Conservation (phyloP, 208 protist genomes). For the Porcisia deanei region DNA sequence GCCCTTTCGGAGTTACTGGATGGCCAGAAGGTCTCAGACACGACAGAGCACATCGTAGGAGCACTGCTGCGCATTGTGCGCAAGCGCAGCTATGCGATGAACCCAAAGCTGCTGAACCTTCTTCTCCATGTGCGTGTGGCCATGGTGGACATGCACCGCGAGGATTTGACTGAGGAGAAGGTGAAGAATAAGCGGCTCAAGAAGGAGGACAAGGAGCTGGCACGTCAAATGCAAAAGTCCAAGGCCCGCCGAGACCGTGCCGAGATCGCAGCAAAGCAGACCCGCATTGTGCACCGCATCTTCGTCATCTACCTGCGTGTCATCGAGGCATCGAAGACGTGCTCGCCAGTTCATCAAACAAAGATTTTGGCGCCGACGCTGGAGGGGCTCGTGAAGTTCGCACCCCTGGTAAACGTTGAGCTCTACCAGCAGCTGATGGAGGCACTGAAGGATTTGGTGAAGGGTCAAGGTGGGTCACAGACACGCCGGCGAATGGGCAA, state of each 20-base stretch:
- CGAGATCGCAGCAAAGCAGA: slow-evolving; percentile 87
- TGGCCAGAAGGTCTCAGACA: slow-evolving; percentile 87
- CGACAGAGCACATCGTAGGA: slow-evolving; percentile 81
- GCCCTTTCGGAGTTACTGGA: slow-evolving; percentile 83
- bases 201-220: slow-evolving; percentile 92
- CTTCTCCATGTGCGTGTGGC: slow-evolving; percentile 92
- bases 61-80: slow-evolving; percentile 88
- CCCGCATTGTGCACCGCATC: slow-evolving; percentile 86
- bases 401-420: slow-evolving; percentile 89
- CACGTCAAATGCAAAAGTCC: slow-evolving; percentile 89
- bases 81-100: slow-evolving; percentile 91
- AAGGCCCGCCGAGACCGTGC: slow-evolving; percentile 87
- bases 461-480: slow-evolving; percentile 18
- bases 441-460: slow-evolving; percentile 88
- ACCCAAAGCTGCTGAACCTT: slow-evolving; percentile 88
- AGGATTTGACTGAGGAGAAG: slow-evolving; percentile 89
- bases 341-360: slow-evolving; percentile 80
- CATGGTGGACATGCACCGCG: slow-evolving; percentile 90
- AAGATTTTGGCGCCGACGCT: slow-evolving; percentile 89
- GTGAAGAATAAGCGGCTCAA: slow-evolving; percentile 91
- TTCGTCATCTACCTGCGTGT: slow-evolving; percentile 93
- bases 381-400: slow-evolving; percentile 92
- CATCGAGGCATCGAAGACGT: slow-evolving; percentile 84
- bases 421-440: slow-evolving; percentile 89
- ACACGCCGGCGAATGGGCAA: neutral